Evolutionary conservation across 352 stramenopile genomes (phyloP), one percentile per base, ranked within the genome.

Genomic region (Phytopythium boreale): DNA sequence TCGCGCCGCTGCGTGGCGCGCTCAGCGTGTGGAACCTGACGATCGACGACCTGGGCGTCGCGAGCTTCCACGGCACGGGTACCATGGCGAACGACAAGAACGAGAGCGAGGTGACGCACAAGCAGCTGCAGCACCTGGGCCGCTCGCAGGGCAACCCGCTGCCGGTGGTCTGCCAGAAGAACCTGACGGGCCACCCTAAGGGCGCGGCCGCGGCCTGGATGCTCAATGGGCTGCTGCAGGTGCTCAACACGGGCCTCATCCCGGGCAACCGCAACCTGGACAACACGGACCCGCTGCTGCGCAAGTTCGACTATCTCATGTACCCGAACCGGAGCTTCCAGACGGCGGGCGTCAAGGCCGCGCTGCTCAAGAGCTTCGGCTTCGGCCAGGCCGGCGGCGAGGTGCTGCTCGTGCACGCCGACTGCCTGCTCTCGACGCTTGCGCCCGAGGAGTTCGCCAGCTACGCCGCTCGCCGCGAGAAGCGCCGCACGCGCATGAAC

Each of bases 1-100:
- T 96, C 29, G 80, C 87, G 49, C 85, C 87, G 44, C 59, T 96
- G 58, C 87, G 85, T 61, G 88, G 87, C 46, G 87, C 87, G 17
- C 56, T 96, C 51, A 80, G 72, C 47, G 80, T 84, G 29, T 96
- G 85, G 85, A 90, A 92, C 63, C 63, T 96, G 59, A 80, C 75
- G 14, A 66, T 93, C 36, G 84, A 96, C 31, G 88, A 96, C 67
- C 52, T 96, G 41, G 87, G 82, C n/a, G 86, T 89, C 15, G 76
- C 80, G 11, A 93, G 82, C 66, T 95, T 96, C 74, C 76, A 96
- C 61, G 87, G 82, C n/a, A 96, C 87, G 10, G 82, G 86, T 24
- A 95, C 87, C 37, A 95, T 72, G 52, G 82, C 80, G 15, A 96
- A 96, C 65, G 88, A 96, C 70, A 88, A 83, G 76, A 95, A 96